phyloP scores from a whole-genome alignment of 2,329 filamentous ascomycete species.

The Neonectria faginata region DNA sequence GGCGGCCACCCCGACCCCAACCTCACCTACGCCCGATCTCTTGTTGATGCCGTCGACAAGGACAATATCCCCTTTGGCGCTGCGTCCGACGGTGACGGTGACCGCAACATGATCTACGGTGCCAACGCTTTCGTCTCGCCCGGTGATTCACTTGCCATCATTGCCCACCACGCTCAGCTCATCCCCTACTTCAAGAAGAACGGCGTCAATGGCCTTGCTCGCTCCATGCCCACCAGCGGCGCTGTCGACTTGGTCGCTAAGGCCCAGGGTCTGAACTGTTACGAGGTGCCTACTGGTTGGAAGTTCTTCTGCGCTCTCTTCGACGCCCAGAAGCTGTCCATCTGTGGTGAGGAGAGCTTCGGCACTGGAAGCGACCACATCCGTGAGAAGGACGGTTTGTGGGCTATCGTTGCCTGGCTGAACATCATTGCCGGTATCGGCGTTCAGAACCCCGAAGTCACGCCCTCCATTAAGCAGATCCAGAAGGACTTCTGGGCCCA shows the following conservation, averaged over 20 bases:
- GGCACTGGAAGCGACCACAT: slow-evolving; percentile 99
- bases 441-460: slow-evolving; percentile 80
- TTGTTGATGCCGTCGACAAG: slow-evolving; percentile 94
- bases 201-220: slow-evolving; percentile 92
- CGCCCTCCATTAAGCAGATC: slow-evolving; percentile 93
- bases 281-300: slow-evolving; percentile 99
- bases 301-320: slow-evolving; percentile 99
- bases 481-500: slow-evolving; percentile 97
- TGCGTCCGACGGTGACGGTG: slow-evolving; percentile 95
- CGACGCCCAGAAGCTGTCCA: slow-evolving; percentile 94
- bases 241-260: slow-evolving; percentile 96
- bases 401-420: slow-evolving; percentile 97
- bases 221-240: slow-evolving; percentile 97
- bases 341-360: slow-evolving; percentile 98
- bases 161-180: slow-evolving; percentile 93
- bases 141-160: slow-evolving; percentile 97
- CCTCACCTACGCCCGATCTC: slow-evolving; percentile 93
- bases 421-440: slow-evolving; percentile 98
- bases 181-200: slow-evolving; percentile 99
- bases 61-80: slow-evolving; percentile 94
- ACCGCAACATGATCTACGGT: slow-evolving; percentile 99
- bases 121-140: slow-evolving; percentile 96
- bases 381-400: slow-evolving; percentile 97
- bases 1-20: slow-evolving; percentile 98
- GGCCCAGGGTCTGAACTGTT: slow-evolving; percentile 89